Percentiles rank a stretch among this genome's conserved stretches.
Evolutionary conservation across 2,329 filamentous ascomycete species (phyloP).

Genomic region (Aureobasidium sp.): DNA sequence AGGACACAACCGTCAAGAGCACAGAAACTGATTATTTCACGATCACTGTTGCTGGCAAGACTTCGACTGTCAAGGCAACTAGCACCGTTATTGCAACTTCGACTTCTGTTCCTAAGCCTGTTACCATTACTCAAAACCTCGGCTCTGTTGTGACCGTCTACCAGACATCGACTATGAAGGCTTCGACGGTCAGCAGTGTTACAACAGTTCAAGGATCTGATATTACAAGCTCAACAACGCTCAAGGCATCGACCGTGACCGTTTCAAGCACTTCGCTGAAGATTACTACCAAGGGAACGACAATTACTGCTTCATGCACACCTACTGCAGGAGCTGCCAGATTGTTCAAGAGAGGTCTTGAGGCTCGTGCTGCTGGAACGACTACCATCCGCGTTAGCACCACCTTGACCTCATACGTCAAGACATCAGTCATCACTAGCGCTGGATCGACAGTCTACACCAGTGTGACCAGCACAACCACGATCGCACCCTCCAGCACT

Average conservation of each 20-base stretch:
- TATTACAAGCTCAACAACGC: slow-evolving; percentile 23
- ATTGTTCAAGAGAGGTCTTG: slow-evolving; percentile 19
- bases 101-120: slow-evolving; percentile 21
- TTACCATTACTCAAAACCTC: slow-evolving; percentile 20
- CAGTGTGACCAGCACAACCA: slow-evolving; percentile 23
- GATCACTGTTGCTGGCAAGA: slow-evolving; percentile 19
- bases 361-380: slow-evolving; percentile 20
- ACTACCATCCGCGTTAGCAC: slow-evolving; percentile 25
- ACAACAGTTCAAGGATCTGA: slow-evolving; percentile 21
- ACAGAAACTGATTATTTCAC: slow-evolving; percentile 20
- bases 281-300: slow-evolving; percentile 27
- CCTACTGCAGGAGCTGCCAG: slow-evolving; percentile 23
- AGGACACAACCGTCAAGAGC: slow-evolving; percentile 18
- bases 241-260: slow-evolving; percentile 22
- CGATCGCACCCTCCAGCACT: slow-evolving; percentile 23
- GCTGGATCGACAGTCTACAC: slow-evolving; percentile 21
- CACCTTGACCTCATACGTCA: slow-evolving; percentile 25
- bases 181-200: slow-evolving; percentile 27
- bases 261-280: slow-evolving; percentile 25
- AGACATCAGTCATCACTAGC: slow-evolving; percentile 18
- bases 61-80: slow-evolving; percentile 20
- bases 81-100: slow-evolving; percentile 20
- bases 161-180: slow-evolving; percentile 24
- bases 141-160: slow-evolving; percentile 23
- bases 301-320: slow-evolving; percentile 25